A percentile compares a stretch with the other conserved stretches of the same genome.
Conservation (phyloP, 257 asterid species). For the Penstemon barbatus region DNA sequence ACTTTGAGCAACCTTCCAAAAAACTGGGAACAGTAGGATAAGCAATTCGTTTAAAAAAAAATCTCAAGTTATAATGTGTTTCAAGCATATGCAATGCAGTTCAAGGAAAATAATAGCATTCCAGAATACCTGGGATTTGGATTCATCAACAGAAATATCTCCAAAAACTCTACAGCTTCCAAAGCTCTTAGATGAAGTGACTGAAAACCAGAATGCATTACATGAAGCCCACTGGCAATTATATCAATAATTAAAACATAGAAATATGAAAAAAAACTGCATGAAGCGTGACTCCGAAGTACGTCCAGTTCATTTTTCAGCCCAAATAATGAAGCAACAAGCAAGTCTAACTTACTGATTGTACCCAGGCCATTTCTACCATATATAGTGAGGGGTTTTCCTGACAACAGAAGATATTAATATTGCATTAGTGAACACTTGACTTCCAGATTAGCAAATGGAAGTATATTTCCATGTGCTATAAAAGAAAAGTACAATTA, state of each 20-base stretch:
- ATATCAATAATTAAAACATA: conserved; percentile 9
- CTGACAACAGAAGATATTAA: conserved; percentile 45
- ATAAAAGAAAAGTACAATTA: neutral
- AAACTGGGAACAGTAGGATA: too few species aligned
- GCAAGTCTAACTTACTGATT: conserved; percentile 58
- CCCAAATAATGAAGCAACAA: conserved; percentile 18
- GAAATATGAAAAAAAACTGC: neutral
- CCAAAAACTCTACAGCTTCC: conserved; percentile 83
- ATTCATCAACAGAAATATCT: conserved; percentile 77
- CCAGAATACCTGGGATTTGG: conserved; percentile 73
- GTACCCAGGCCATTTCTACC: conserved; percentile 86
- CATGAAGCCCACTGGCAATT: neutral
- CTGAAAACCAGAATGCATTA: conserved; percentile 46
- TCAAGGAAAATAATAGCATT: conserved; percentile 9
- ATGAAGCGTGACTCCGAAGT: conserved; percentile 18
- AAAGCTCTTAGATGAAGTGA: conserved; percentile 61
- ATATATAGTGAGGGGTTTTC: conserved; percentile 76
- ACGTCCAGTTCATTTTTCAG: neutral
- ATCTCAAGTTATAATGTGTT: too few species aligned
- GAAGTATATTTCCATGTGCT: conserved; percentile 15
- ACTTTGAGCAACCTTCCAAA: too few species aligned
- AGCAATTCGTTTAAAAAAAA: too few species aligned
- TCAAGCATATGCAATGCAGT: neutral
- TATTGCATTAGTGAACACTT: conserved; percentile 22
- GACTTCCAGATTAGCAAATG: conserved; percentile 22